Percentiles rank a stretch among this genome's conserved stretches.
These are phyloP conservation scores for Aspergillus nidulans DNA, from an alignment of 495 filamentous ascomycete genomes.

Conservation along the genomic window DNA sequence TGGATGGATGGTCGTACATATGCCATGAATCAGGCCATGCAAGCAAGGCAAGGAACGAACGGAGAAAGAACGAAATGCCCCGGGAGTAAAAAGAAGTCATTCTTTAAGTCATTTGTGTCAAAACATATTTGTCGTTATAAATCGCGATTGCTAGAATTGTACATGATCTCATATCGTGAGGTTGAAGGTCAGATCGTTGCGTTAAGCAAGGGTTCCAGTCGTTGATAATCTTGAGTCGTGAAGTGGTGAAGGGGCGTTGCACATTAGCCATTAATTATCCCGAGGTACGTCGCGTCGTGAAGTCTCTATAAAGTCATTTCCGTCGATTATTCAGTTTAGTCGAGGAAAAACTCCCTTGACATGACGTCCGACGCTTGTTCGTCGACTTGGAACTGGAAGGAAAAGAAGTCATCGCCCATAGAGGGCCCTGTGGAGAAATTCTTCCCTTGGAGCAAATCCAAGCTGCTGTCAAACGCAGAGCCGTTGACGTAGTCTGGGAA, in stretches of 20 bases:
- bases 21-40: slow-evolving; percentile 1
- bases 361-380: slow-evolving; percentile 25
- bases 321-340: slow-evolving; percentile 9
- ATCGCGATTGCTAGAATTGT: slow-evolving; percentile 10
- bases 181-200: slow-evolving; percentile 11
- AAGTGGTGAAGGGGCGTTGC: slow-evolving; percentile 14
- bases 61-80: slow-evolving; percentile 3
- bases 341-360: slow-evolving; percentile 24
- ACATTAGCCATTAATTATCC: slow-evolving; percentile 17
- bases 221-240: slow-evolving; percentile 17
- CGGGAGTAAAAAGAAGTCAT: neutral
- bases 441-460: slow-evolving; percentile 39
- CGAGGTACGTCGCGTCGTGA: slow-evolving; percentile 16
- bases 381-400: slow-evolving; percentile 31
- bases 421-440: slow-evolving; percentile 23
- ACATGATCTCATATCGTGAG: slow-evolving; percentile 21
- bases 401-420: slow-evolving; percentile 36
- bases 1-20: slow-evolving; percentile 15
- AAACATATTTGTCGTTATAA: slow-evolving; percentile 3
- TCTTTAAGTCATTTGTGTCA: neutral
- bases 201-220: slow-evolving; percentile 24
- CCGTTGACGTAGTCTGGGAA: slow-evolving; percentile 34
- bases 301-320: slow-evolving; percentile 4
- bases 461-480: slow-evolving; percentile 26
- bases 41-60: neutral